Evolutionary conservation across 2,329 filamentous ascomycete species (phyloP).

Genomic region (Emmonsiellopsis sp.): DNA sequence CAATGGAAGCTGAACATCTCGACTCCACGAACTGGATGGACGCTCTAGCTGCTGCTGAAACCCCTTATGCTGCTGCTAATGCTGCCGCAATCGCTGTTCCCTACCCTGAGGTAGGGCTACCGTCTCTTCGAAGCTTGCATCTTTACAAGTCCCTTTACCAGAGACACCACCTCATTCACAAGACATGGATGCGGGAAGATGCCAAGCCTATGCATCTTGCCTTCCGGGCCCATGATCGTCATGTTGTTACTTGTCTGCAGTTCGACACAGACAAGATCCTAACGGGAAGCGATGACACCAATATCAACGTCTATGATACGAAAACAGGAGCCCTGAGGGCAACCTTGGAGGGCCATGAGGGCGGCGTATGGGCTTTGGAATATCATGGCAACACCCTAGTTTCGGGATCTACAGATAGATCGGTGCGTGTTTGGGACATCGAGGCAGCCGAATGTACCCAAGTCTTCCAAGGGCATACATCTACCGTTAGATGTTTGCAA

Average conservation of each 20-base stretch:
- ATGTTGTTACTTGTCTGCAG: conserved; percentile 95
- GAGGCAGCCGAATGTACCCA: conserved; percentile 87
- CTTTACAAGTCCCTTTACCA: conserved; percentile 95
- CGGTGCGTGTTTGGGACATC: conserved; percentile 99
- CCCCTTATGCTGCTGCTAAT: conserved; percentile 69
- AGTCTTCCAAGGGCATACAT: conserved; percentile 95
- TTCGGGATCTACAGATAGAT: conserved; percentile 90
- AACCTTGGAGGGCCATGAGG: conserved; percentile 86
- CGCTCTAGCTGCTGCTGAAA: conserved; percentile 53
- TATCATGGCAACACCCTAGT: conserved; percentile 93
- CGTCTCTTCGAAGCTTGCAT: conserved; percentile 73
- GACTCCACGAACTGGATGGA: conserved; percentile 38
- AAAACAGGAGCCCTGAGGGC: conserved; percentile 80
- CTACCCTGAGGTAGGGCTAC: conserved; percentile 68
- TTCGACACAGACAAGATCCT: conserved; percentile 98
- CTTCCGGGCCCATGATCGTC: conserved; percentile 89
- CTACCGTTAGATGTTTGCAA: conserved; percentile 89
- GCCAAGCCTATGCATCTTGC: conserved; percentile 84
- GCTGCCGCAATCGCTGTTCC: conserved; percentile 76
- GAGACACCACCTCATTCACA: conserved; percentile 79
- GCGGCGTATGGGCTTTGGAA: conserved; percentile 93
- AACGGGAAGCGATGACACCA: conserved; percentile 92
- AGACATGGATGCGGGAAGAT: conserved; percentile 80
- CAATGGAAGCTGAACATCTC: conserved; percentile 30
- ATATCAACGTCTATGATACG: conserved; percentile 97